Evolutionary conservation across 129 eudicot species (phyloP).

Genomic region (Artemisia tridentata): DNA sequence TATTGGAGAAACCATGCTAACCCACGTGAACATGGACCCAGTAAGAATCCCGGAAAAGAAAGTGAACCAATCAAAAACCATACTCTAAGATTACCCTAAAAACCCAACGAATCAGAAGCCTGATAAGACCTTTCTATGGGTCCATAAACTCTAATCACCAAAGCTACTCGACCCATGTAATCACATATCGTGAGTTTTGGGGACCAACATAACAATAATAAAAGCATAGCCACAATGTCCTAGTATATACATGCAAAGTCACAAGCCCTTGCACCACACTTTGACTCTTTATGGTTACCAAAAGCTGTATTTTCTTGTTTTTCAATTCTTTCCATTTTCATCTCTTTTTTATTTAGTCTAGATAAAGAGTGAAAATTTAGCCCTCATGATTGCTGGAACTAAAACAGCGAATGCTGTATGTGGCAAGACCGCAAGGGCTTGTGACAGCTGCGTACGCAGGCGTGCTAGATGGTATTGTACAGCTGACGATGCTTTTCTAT

Average conservation of each 20-base stretch:
- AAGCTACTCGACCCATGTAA: conserved; percentile 34
- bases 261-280: conserved; percentile 18
- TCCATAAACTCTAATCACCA: conserved; percentile 36
- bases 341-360: neutral
- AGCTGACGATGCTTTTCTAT: conserved; percentile 88
- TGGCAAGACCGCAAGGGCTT: conserved; percentile 77
- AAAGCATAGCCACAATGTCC: conserved; percentile 8
- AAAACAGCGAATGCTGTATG: conserved; percentile 67
- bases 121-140: conserved; percentile 37
- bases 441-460: conserved; percentile 70
- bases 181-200: conserved; percentile 31
- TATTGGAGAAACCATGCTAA: conserved; percentile 13
- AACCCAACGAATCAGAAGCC: conserved; percentile 48
- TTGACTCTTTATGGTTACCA: neutral
- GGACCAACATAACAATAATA: conserved; percentile 34
- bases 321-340: conserved; percentile 1
- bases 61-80: conserved; percentile 44
- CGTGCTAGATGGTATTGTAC: conserved; percentile 88
- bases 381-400: conserved; percentile 32
- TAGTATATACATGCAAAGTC: conserved; percentile 22
- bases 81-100: conserved; percentile 42
- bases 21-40: conserved; percentile 46
- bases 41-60: conserved; percentile 42
- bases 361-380: neutral
- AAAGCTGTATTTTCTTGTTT: neutral